Percentiles rank a stretch among this genome's conserved stretches.
phyloP scores from a whole-genome alignment of 192 early-diverging fungal genomes.

The Entomortierella lignicola region DNA sequence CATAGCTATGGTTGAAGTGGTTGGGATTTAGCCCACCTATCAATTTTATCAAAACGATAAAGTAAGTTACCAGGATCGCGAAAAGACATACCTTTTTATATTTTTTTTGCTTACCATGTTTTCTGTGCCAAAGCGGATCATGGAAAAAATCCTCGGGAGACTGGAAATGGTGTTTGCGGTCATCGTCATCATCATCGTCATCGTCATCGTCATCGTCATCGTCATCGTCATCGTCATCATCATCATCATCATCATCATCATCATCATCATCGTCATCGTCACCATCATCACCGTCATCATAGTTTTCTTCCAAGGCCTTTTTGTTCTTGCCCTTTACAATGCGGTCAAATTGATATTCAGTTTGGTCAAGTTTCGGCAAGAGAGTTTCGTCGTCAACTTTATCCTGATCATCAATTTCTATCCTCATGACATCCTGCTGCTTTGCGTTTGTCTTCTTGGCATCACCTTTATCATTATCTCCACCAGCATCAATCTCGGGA shows the following conservation, averaged over 20 bases:
- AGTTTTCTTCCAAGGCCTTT: neutral
- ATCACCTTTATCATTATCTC: neutral
- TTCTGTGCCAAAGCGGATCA: conserved; percentile 3
- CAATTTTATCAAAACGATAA: neutral
- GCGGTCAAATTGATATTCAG: conserved; percentile 7
- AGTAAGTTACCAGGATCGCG: neutral
- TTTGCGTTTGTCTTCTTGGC: neutral
- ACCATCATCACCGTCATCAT: neutral
- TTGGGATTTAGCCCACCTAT: conserved; percentile 39
- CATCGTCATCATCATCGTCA: neutral
- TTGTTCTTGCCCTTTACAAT: neutral
- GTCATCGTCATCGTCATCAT: neutral
- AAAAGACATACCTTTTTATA: neutral
- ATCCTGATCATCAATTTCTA: neutral
- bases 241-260: neutral
- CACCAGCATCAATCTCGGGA: neutral
- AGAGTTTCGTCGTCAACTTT: neutral
- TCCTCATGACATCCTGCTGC: neutral
- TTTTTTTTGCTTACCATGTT: conserved; percentile 29
- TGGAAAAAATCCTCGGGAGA: conserved; percentile 5
- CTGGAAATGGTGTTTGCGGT: too few relatives aligned
- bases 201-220: too few relatives aligned
- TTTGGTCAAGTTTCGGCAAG: conserved; percentile 19
- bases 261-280: neutral
- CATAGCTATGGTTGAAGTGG: neutral